These are phyloP conservation scores for Plantago elongata DNA, from an alignment of 257 asterid genomes.

Conservation along the genomic window DNA sequence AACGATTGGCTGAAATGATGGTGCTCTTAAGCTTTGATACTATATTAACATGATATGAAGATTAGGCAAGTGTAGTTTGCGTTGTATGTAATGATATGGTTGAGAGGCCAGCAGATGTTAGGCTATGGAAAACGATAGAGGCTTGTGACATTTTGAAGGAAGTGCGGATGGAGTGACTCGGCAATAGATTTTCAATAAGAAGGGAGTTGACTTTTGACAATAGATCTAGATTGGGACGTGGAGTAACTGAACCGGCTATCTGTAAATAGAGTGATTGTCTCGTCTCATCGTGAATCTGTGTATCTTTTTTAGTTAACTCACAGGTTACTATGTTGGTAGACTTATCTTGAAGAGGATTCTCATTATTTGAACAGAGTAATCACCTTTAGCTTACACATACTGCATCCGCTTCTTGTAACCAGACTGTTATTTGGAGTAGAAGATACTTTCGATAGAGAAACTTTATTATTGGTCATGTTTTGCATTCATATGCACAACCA, in stretches of 20 bases:
- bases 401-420: neutral
- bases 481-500: neutral
- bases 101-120: neutral
- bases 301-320: neutral
- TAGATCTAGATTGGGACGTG: no score
- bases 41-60: no score
- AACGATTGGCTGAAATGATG: neutral
- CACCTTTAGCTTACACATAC: neutral
- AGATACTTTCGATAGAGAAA: neutral
- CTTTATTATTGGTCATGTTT: neutral
- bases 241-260: no score
- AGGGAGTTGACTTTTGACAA: no score
- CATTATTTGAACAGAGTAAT: neutral
- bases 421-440: neutral
- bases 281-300: neutral
- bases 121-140: neutral
- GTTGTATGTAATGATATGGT: neutral
- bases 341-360: neutral
- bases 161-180: no score
- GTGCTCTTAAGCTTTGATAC: neutral
- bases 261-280: no score
- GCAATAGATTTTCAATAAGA: no score
- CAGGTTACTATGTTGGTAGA: neutral
- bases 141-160: no score
- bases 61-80: no score